These are phyloP conservation scores for Elsinoe fawcettii DNA, from an alignment of 2,329 filamentous ascomycete genomes.

Conservation along the genomic window DNA sequence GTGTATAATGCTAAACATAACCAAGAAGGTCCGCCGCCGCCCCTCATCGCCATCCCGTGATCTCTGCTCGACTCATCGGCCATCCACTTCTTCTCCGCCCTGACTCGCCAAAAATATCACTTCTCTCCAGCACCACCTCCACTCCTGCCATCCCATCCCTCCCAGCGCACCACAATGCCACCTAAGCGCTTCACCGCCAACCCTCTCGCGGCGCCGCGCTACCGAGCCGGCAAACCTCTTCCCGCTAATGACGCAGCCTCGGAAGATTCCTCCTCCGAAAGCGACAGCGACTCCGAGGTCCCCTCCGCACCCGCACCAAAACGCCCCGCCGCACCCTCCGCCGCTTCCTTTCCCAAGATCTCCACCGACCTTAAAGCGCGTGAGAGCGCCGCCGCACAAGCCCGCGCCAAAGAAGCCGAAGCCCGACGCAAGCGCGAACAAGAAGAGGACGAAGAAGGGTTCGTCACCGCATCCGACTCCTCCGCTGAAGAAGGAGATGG, in stretches of 20 bases:
- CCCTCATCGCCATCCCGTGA: too few species aligned
- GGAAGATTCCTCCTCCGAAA: constrained; percentile 27
- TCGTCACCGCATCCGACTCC: constrained; percentile 49
- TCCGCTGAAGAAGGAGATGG: constrained; percentile 32
- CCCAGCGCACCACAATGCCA: constrained; percentile 41
- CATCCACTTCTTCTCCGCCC: neutral
- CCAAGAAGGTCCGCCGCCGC: too few species aligned
- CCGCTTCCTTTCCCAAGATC: constrained; percentile 41
- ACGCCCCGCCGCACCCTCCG: constrained; percentile 28
- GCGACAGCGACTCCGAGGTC: constrained; percentile 41
- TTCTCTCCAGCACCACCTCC: neutral
- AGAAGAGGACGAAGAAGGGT: constrained; percentile 47
- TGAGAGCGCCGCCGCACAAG: constrained; percentile 20
- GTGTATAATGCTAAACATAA: too few species aligned
- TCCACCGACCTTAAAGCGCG: constrained; percentile 31
- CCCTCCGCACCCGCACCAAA: constrained; percentile 35
- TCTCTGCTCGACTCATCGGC: neutral
- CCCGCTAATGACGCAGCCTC: constrained; percentile 40
- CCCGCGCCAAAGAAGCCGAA: constrained; percentile 24
- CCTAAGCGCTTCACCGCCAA: constrained; percentile 92
- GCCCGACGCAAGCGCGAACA: constrained; percentile 25
- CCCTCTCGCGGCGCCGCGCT: constrained; percentile 68
- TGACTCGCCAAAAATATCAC: neutral
- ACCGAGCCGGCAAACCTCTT: constrained; percentile 74
- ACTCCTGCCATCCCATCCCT: neutral